Conservation (phyloP, 306 rosid species). For the Pyrus communis region DNA sequence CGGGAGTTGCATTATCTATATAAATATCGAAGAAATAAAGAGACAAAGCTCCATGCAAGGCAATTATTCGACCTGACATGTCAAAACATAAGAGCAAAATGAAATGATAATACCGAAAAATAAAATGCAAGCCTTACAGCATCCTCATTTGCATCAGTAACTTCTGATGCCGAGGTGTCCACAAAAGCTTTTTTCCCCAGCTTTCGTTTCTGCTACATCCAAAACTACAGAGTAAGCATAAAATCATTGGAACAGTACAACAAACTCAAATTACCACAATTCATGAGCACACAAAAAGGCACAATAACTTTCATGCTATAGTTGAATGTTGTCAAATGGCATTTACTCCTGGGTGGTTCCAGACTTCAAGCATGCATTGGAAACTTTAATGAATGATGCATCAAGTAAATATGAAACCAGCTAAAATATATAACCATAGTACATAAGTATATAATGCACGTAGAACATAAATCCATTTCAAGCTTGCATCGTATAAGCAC, state of each 20-base stretch:
- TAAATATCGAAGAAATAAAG: not conserved
- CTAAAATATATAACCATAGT: too few species aligned
- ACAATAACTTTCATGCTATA: not conserved
- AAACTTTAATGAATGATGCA: not conserved
- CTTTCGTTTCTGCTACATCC: constrained; percentile 29
- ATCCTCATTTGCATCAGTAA: constrained; percentile 20
- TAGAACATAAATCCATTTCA: not conserved
- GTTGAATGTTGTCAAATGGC: not conserved
- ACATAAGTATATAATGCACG: not conserved
- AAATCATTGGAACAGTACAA: constrained; percentile 2
- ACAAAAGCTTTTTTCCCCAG: constrained; percentile 21
- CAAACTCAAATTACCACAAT: not conserved
- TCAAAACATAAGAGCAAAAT: not conserved
- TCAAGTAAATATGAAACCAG: not conserved
- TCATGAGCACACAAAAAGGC: not conserved
- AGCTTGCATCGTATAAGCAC: not conserved
- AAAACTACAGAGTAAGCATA: constrained; percentile 1
- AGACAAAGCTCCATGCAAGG: not conserved
- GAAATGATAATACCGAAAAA: not conserved
- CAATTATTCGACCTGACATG: not conserved
- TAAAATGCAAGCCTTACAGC: constrained; percentile 20
- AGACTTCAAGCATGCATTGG: not conserved
- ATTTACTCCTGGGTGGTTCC: not conserved
- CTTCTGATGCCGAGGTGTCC: constrained; percentile 39
- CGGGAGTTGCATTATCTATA: not conserved